Evolutionary conservation across 2,329 filamentous ascomycete genomes (phyloP).

Genomic region (Pyrenophora teres): DNA sequence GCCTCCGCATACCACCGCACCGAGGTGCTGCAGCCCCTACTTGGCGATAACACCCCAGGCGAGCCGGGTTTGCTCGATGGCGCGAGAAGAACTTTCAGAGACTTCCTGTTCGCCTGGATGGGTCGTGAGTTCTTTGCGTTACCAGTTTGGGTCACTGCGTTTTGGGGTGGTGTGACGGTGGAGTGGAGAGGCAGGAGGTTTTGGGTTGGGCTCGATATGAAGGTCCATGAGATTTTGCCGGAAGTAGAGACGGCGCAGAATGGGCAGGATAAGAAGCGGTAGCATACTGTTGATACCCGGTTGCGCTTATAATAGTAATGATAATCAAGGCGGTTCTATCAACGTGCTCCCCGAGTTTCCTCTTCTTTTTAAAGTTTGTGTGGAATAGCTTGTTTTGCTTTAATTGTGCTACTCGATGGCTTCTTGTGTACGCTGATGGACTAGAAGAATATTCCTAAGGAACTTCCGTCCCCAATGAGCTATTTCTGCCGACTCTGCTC

Average conservation of each 20-base stretch:
- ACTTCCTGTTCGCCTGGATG: constrained; percentile 84
- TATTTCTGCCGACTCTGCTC: too few relatives aligned
- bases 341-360: too few relatives aligned
- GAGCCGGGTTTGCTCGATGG: constrained; percentile 32
- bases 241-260: constrained; percentile 13
- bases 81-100: constrained; percentile 61
- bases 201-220: constrained; percentile 81
- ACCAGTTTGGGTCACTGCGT: constrained; percentile 88
- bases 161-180: constrained; percentile 84
- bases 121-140: constrained; percentile 81
- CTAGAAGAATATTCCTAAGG: too few relatives aligned
- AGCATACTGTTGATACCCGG: not conserved
- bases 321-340: too few relatives aligned
- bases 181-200: constrained; percentile 86
- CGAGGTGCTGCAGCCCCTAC: constrained; percentile 27
- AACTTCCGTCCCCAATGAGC: too few relatives aligned
- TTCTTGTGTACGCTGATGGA: too few relatives aligned
- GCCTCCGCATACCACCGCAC: constrained; percentile 40
- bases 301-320: too few relatives aligned
- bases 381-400: too few relatives aligned
- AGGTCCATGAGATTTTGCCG: constrained; percentile 64
- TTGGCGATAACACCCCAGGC: constrained; percentile 15
- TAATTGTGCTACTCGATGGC: too few relatives aligned
- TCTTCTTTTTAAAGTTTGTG: too few relatives aligned
- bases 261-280: not conserved